phyloP scores from a whole-genome alignment of 1,139 yeast genomes.

The Ashbya aceris region DNA sequence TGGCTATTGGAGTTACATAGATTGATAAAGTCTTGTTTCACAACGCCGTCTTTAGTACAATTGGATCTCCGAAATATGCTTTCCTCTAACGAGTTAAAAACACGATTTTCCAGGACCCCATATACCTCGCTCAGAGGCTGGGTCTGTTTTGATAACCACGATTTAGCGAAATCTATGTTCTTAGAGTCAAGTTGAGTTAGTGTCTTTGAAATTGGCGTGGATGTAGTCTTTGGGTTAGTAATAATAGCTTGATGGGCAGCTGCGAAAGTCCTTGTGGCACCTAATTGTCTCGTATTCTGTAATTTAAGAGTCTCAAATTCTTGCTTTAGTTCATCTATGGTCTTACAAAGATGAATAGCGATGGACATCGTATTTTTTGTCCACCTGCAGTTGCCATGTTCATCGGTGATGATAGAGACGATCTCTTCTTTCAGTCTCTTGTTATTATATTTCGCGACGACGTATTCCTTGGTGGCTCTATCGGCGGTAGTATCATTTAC shows the following conservation, averaged over 20 bases:
- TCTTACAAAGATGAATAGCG: constrained; percentile 59
- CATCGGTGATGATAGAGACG: constrained; percentile 73
- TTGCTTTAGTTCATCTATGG: constrained; percentile 25
- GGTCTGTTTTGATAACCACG: constrained; percentile 78
- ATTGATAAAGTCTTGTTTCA: constrained; percentile 29
- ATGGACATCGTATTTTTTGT: constrained; percentile 70
- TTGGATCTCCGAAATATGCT: constrained; percentile 22
- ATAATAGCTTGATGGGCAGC: neutral
- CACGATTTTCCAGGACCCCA: constrained; percentile 63
- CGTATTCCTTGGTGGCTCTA: constrained; percentile 21
- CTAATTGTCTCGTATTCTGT: constrained; percentile 3
- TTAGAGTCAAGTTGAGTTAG: constrained; percentile 17
- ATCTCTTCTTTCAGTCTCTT: constrained; percentile 46
- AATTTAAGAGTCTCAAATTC: constrained; percentile 11
- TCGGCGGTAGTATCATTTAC: constrained; percentile 32
- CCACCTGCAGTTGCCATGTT: constrained; percentile 84
- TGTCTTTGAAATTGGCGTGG: constrained; percentile 4
- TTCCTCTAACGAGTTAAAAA: constrained; percentile 37
- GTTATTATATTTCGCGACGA: constrained; percentile 21
- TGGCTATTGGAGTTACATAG: constrained; percentile 16
- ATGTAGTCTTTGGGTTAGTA: constrained; percentile 1
- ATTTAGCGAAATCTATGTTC: constrained; percentile 54
- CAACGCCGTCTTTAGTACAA: constrained; percentile 29
- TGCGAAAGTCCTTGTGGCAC: constrained; percentile 1
- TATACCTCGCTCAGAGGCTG: constrained; percentile 79